Evolutionary conservation across 306 rosid species (phyloP).

Genomic region (Cicer cuneatum): DNA sequence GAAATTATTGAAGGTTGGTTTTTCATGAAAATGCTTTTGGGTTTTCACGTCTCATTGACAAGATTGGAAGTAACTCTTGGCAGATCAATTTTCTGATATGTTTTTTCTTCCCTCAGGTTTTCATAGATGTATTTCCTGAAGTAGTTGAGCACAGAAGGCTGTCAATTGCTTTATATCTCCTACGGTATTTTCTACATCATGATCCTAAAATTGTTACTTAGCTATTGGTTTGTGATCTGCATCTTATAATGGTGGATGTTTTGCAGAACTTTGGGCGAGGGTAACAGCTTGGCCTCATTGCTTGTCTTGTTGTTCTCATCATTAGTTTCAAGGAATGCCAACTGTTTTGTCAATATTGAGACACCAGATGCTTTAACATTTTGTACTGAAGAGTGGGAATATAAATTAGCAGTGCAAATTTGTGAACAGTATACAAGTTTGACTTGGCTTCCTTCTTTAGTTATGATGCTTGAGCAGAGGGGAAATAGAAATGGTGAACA

Average conservation of each 20-base stretch:
- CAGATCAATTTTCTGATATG: constrained; percentile 39
- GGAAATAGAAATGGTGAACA: constrained; percentile 44
- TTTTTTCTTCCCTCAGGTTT: constrained; percentile 59
- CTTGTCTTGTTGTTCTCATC: constrained; percentile 75
- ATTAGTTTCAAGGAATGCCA: constrained; percentile 67
- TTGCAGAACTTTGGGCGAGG: constrained; percentile 83
- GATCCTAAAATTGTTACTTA: not conserved
- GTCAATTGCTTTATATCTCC: constrained; percentile 64
- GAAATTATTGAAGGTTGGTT: constrained; percentile 70
- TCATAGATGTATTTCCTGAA: constrained; percentile 71
- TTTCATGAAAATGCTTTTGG: constrained; percentile 30
- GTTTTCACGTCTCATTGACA: constrained; percentile 10
- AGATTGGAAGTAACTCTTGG: constrained; percentile 26
- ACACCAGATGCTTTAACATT: constrained; percentile 53
- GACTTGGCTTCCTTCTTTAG: constrained; percentile 91
- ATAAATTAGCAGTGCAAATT: constrained; percentile 67
- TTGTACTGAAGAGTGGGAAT: constrained; percentile 78
- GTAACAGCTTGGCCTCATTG: constrained; percentile 76
- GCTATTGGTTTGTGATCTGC: constrained; percentile 31
- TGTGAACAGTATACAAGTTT: constrained; percentile 75
- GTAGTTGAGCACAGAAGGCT: constrained; percentile 79
- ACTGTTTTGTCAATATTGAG: constrained; percentile 41
- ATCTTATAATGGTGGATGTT: constrained; percentile 40
- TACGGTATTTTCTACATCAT: constrained; percentile 56
- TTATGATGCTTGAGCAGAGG: constrained; percentile 55